phyloP scores from a whole-genome alignment of 2,329 filamentous ascomycete species.

The Cladophialophora psammophila region DNA sequence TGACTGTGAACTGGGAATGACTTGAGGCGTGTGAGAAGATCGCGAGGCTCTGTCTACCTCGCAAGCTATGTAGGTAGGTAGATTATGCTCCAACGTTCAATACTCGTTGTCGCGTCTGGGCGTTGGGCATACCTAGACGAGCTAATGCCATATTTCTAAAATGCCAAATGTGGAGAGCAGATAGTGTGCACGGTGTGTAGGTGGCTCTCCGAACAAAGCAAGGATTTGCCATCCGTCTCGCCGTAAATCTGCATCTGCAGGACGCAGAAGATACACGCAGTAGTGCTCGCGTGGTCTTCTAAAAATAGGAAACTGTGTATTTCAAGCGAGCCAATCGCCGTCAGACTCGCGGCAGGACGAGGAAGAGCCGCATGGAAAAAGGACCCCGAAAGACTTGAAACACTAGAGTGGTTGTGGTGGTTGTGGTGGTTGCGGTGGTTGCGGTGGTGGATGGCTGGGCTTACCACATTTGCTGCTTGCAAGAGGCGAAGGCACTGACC shows the following conservation, averaged over 20 bases:
- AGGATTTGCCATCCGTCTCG: neutral
- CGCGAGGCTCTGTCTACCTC: too few relatives aligned
- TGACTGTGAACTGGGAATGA: too few relatives aligned
- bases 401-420: conserved; percentile 3
- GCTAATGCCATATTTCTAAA: too few relatives aligned
- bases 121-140: too few relatives aligned
- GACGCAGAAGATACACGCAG: conserved; percentile 7
- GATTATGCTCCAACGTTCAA: too few relatives aligned
- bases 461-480: neutral
- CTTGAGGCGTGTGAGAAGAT: too few relatives aligned
- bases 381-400: conserved; percentile 19
- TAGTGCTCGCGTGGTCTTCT: conserved; percentile 16
- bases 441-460: conserved; percentile 2
- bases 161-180: too few relatives aligned
- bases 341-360: neutral
- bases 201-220: neutral
- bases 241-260: conserved; percentile 6
- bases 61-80: too few relatives aligned
- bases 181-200: too few relatives aligned
- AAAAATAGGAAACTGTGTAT: conserved; percentile 5
- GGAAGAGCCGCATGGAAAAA: conserved; percentile 1
- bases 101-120: too few relatives aligned
- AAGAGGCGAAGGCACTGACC: neutral
- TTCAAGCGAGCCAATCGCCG: conserved; percentile 8
- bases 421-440: neutral